phyloP scores from a whole-genome alignment of 2,329 filamentous ascomycete species.

The Microdochium nivale region DNA sequence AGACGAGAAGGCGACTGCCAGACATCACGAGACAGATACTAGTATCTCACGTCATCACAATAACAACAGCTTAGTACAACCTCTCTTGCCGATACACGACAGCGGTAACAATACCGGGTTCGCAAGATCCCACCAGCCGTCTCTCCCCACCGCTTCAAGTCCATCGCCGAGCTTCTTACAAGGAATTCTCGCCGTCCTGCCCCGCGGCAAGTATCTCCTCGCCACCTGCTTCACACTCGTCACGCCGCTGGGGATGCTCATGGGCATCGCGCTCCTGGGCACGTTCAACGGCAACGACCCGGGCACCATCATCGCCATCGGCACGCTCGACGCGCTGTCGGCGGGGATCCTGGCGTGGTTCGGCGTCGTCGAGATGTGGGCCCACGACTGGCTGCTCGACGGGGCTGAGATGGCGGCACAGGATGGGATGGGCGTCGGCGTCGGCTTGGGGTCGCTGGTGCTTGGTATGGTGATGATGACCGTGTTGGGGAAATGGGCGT shows the following conservation, averaged over 20 bases:
- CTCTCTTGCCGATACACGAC: not conserved
- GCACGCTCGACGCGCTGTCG: slow-evolving; percentile 44
- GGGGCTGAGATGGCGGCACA: slow-evolving; percentile 15
- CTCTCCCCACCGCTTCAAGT: slow-evolving; percentile 3
- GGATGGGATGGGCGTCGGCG: not conserved
- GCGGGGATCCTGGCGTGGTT: slow-evolving; percentile 51
- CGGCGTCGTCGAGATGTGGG: slow-evolving; percentile 49
- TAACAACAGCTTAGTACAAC: not conserved
- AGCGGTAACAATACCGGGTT: not conserved
- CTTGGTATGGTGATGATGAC: not conserved
- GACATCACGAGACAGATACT: slow-evolving; percentile 13
- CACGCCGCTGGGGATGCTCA: slow-evolving; percentile 50
- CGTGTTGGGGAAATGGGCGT: slow-evolving; percentile 1
- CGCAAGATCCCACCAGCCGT: too few relatives aligned
- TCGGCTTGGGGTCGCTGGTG: not conserved
- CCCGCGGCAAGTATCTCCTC: slow-evolving; percentile 30
- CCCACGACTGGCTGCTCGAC: slow-evolving; percentile 40
- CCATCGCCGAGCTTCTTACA: slow-evolving; percentile 1
- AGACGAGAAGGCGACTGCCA: not conserved
- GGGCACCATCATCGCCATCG: slow-evolving; percentile 43
- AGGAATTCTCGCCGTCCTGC: not conserved
- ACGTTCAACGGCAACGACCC: slow-evolving; percentile 46
- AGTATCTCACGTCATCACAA: slow-evolving; percentile 1
- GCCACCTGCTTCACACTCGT: slow-evolving; percentile 39
- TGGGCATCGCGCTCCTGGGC: slow-evolving; percentile 46